A percentile compares a stretch with the other conserved stretches of the same genome.
Evolutionary conservation across 192 early-diverging fungal genomes (phyloP).

Genomic region (Bifiguratus adelaidae): DNA sequence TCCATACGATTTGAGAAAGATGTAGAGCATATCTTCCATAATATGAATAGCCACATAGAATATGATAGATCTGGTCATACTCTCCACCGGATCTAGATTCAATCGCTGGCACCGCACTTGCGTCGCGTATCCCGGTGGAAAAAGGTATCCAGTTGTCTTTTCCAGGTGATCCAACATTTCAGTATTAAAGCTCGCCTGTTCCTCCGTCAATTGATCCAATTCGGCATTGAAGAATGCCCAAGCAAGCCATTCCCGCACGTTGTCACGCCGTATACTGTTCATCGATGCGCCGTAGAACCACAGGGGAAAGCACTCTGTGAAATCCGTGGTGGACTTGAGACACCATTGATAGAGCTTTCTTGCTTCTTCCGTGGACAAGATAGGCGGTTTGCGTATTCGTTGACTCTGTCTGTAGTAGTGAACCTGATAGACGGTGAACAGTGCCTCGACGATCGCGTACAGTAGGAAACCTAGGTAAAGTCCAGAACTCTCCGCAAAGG

Average conservation of each 20-base stretch:
- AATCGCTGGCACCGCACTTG: constrained; percentile 9
- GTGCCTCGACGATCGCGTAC: background rate
- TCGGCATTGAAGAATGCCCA: constrained; percentile 15
- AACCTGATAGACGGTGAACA: background rate
- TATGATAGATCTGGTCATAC: constrained; percentile 12
- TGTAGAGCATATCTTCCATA: background rate
- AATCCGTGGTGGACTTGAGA: constrained; percentile 7
- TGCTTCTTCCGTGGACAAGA: constrained; percentile 2
- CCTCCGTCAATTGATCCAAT: constrained; percentile 1
- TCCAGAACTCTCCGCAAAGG: too few relatives aligned
- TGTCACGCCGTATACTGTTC: constrained; percentile 9
- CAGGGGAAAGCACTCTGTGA: constrained; percentile 5
- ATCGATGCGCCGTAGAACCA: constrained; percentile 12
- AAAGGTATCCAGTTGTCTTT: background rate
- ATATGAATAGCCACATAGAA: constrained; percentile 7
- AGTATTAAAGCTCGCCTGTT: background rate
- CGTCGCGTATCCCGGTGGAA: constrained; percentile 10
- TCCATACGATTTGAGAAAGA: background rate
- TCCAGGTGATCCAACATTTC: constrained; percentile 9
- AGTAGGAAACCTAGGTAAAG: too few relatives aligned
- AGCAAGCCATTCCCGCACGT: constrained; percentile 17
- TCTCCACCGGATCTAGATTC: constrained; percentile 19
- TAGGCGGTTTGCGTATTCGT: background rate
- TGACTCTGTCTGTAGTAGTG: background rate
- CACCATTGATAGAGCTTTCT: constrained; percentile 4